Evolutionary conservation across 306 rosid species (phyloP), one percentile per base, ranked within the genome.

Genomic region (Pyrus bretschneideri): DNA sequence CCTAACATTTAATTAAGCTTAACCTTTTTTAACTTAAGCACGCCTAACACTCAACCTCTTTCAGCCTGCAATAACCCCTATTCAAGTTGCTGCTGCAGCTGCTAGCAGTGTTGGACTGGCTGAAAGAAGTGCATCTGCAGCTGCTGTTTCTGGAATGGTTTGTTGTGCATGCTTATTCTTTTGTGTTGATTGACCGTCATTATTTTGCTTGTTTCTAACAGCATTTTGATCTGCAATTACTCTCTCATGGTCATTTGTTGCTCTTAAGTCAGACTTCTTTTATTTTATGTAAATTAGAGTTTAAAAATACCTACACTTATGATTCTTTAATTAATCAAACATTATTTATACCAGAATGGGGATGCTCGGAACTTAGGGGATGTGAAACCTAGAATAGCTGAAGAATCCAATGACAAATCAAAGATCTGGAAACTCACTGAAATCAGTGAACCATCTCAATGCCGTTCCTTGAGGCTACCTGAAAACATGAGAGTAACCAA

Each of bases 401-500:
- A 95, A 86, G 99, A 95, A 82, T 85, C 92, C 67, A 95, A 90
- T 74, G 99, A 95, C 83, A 95, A 92, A 85, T 92, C 99, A 72
- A 94, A 94, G 86, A 94, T 94, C 83, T 92, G 96, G 98, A 94
- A 90, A 90, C 91, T 92, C 83, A 90, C 96, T 79, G 98, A 94
- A 84, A 89, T 94, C 79, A 90, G 65, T 30, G 98, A 94, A 85
- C 93, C 87, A 9, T 83, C 93, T 79, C 97, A 94, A 58, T 94
- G 97, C 77, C 88, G 97, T 74, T 90, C 98, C 79, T 82, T 87
- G 89, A 94, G 93, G 91, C 91, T 94, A 46, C 90, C 93, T 21
- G 98, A 94, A 81, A 91, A 87, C 79, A 65, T 86, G 11, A 88
- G 96, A 82, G 95, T 88, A 21, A 92, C 81, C 72, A 95, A 89